Base-by-base conservation (phyloP, 2,329 filamentous ascomycete species). In the Phialophora tarda region DNA sequence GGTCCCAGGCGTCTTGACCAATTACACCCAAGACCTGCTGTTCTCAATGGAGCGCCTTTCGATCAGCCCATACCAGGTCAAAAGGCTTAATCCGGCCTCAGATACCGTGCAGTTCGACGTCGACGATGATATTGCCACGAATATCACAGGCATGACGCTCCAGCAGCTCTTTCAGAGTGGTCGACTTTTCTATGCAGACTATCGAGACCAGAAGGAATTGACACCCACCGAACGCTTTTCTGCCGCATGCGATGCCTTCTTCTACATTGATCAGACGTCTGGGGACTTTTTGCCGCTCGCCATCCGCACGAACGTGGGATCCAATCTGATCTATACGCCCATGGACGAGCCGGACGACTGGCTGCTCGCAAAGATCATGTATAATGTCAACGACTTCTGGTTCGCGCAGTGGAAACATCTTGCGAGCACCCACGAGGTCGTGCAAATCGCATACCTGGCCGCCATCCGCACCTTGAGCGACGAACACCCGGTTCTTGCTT, bases 341-440 rank as follows among this genome's bases (percentile, higher is more conserved):
- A 53, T 30, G 7, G 62, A 64, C 30, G 55, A 53, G 12, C 53
- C 62, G 2, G 30, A 23, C 62, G 62, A 64, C 55, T 64, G 62
- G 62, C 56, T 64, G 5, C 56, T 64, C 23, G 62, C 62, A 23
- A 64, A 64, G 62, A 64, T 64, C 56, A 64, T 64, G 62, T 64
- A 64, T 34, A 64, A 64, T 26, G 62, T 64, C 44, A 64, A 64
- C 47, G 62, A 64, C 24, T 64, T 64, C 24, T 64, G 62, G 62
- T 64, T 41, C 12, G 62, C 62, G 24, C 62, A 64, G 26, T 64
- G 62, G 62, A 64, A 64, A 14, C 62, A 64, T 47, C 62, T 64
- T 21, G 62, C 62, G 30, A 64, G 62, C 56, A 64, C 62, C 47
- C 62, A 64, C n/a, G 62, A 64, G 32, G 62, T 64, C n/a, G 62